A percentile compares a stretch with the other conserved stretches of the same genome.
These are phyloP conservation scores for Metschnikowia kofuensis DNA, from an alignment of 805 yeast genomes.

Conservation along the genomic window DNA sequence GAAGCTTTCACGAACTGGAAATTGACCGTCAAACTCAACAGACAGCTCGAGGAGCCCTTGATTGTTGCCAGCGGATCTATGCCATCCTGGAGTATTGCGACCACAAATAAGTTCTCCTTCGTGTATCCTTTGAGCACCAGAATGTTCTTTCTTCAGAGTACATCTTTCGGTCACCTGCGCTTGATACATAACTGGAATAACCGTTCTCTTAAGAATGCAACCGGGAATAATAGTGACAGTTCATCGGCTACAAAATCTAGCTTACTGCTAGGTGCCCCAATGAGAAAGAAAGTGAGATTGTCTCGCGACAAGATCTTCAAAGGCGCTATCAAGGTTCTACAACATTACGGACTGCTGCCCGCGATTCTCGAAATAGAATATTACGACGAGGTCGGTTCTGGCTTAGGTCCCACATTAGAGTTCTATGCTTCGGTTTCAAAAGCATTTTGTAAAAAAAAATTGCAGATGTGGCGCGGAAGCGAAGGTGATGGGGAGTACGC, in stretches of 20 bases:
- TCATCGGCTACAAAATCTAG: neutral
- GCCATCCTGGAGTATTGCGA: conserved; percentile 78
- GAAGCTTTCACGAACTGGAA: conserved; percentile 67
- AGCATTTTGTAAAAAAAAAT: conserved; percentile 58
- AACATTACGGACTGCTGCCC: conserved; percentile 73
- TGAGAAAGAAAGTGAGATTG: conserved; percentile 76
- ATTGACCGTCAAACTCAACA: conserved; percentile 76
- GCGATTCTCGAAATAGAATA: conserved; percentile 84
- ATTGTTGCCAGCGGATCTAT: conserved; percentile 82
- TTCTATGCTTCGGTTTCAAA: conserved; percentile 80
- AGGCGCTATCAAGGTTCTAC: conserved; percentile 77
- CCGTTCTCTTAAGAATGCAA: conserved; percentile 18
- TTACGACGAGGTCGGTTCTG: conserved; percentile 91
- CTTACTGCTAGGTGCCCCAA: conserved; percentile 68
- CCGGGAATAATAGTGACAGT: conserved; percentile 22
- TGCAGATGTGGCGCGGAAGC: conserved; percentile 66
- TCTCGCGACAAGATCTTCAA: conserved; percentile 66
- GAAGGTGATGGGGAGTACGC: conserved; percentile 36
- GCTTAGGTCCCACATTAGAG: conserved; percentile 93
- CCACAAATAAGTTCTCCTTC: conserved; percentile 76
- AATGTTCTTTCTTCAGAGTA: conserved; percentile 72
- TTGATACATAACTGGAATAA: conserved; percentile 75
- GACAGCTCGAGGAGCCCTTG: conserved; percentile 87
- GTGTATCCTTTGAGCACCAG: conserved; percentile 82
- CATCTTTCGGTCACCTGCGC: conserved; percentile 89